phyloP scores from a whole-genome alignment of 2,329 filamentous ascomycete genomes.

The Pseudogymnoascus sp. region DNA sequence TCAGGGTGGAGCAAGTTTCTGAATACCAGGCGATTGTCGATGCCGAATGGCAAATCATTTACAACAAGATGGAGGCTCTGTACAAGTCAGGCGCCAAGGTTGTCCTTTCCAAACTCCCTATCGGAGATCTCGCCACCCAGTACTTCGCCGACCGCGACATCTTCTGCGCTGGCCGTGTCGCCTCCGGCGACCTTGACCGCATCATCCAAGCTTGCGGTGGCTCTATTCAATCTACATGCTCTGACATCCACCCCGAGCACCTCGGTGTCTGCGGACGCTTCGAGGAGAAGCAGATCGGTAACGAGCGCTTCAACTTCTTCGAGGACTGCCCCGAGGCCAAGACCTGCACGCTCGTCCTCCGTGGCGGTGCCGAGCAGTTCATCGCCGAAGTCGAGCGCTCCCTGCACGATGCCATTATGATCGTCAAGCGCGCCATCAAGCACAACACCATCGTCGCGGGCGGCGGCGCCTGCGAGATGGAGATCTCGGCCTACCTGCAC shows the following conservation, averaged over 20 bases:
- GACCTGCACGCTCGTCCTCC: constrained; percentile 91
- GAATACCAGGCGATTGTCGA: constrained; percentile 99
- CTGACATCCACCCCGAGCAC: constrained; percentile 81
- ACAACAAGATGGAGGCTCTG: constrained; percentile 94
- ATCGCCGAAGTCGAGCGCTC: constrained; percentile 97
- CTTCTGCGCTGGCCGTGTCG: constrained; percentile 93
- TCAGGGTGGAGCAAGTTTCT: constrained; percentile 93
- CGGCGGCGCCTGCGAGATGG: constrained; percentile 93
- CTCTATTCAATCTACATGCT: constrained; percentile 89
- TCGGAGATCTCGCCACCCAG: constrained; percentile 94
- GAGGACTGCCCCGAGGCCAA: constrained; percentile 91
- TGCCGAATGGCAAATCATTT: constrained; percentile 99
- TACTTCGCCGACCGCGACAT: constrained; percentile 96
- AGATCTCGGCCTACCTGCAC: constrained; percentile 88
- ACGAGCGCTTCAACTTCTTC: constrained; percentile 97
- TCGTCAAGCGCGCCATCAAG: constrained; percentile 95
- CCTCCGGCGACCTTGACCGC: constrained; percentile 87
- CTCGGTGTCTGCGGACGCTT: constrained; percentile 84
- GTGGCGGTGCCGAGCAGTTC: constrained; percentile 96
- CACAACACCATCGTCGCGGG: constrained; percentile 92
- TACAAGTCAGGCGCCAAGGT: constrained; percentile 95
- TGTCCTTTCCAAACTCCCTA: constrained; percentile 91
- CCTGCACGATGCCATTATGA: constrained; percentile 98
- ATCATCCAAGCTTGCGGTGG: constrained; percentile 92
- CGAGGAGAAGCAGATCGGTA: constrained; percentile 93